Conservation (phyloP, 1,284 basidiomycete species). For the Sporisorium reilianum region DNA sequence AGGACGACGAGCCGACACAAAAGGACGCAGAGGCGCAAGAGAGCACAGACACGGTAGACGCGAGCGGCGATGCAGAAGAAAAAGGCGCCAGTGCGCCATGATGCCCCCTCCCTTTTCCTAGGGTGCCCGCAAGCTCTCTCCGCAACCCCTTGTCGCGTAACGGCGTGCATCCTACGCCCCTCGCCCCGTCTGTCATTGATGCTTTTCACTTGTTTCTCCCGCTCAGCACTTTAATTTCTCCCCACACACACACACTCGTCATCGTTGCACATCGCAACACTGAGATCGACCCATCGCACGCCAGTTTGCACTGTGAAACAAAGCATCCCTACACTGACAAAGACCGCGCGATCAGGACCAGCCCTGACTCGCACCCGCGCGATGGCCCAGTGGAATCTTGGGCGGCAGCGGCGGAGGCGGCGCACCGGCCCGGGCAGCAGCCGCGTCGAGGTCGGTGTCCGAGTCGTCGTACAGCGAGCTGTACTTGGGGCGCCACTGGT, state of each 20-base stretch:
- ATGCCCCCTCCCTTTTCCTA: neutral
- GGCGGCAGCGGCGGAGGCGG: constrained; percentile 36
- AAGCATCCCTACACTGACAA: too few relatives aligned
- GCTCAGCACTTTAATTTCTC: too few relatives aligned
- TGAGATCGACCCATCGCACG: too few relatives aligned
- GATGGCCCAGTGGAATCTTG: constrained; percentile 33
- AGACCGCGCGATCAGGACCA: neutral
- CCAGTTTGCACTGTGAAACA: too few relatives aligned
- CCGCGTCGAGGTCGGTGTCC: neutral
- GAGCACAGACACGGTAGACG: constrained; percentile 35
- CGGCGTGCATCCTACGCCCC: too few relatives aligned
- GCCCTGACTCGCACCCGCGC: neutral
- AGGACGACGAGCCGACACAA: constrained; percentile 51
- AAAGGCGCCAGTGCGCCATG: neutral
- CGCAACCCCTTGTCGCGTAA: too few relatives aligned
- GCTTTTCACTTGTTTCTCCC: too few relatives aligned
- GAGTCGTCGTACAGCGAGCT: constrained; percentile 38
- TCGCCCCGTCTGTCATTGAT: too few relatives aligned
- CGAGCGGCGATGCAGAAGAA: constrained; percentile 67
- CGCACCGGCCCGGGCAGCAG: neutral
- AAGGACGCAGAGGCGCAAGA: constrained; percentile 73
- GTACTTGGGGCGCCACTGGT: constrained; percentile 32
- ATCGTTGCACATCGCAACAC: too few relatives aligned
- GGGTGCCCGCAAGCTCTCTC: too few relatives aligned
- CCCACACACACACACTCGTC: too few relatives aligned